Evolutionary conservation across 2,329 filamentous ascomycete genomes (phyloP).

Genomic region (Clonostachys sp.): DNA sequence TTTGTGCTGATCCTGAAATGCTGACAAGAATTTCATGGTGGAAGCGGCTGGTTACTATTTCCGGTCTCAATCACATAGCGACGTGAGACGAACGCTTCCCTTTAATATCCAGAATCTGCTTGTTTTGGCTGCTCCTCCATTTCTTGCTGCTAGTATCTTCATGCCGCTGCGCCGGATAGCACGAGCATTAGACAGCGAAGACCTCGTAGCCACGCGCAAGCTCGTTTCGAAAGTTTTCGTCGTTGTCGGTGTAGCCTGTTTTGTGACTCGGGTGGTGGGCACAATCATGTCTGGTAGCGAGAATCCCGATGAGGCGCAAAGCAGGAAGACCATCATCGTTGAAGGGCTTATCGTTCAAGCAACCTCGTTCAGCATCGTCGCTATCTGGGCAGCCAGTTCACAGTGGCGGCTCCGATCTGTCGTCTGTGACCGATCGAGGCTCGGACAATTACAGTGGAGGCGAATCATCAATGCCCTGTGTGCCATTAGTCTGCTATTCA

Average conservation of each 20-base stretch:
- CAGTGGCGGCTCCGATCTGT: slow-evolving; percentile 25
- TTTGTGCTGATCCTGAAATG: not conserved
- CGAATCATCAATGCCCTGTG: slow-evolving; percentile 33
- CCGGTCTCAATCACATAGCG: slow-evolving; percentile 33
- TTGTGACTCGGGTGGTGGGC: slow-evolving; percentile 33
- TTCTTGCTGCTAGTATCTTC: slow-evolving; percentile 35
- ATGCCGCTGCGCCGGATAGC: slow-evolving; percentile 30
- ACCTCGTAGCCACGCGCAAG: slow-evolving; percentile 26
- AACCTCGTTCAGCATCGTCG: slow-evolving; percentile 42
- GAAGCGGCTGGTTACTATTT: slow-evolving; percentile 38
- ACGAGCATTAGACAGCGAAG: slow-evolving; percentile 20
- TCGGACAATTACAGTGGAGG: slow-evolving; percentile 9
- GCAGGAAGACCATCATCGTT: slow-evolving; percentile 11
- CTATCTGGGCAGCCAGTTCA: slow-evolving; percentile 33
- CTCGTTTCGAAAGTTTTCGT: slow-evolving; percentile 39
- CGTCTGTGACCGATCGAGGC: not conserved
- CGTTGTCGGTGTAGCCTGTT: slow-evolving; percentile 35
- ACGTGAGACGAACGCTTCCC: slow-evolving; percentile 22
- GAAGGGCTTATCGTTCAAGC: slow-evolving; percentile 43
- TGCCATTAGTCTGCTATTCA: slow-evolving; percentile 32
- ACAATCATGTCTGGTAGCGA: slow-evolving; percentile 14
- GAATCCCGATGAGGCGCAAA: slow-evolving; percentile 4
- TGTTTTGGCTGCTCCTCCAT: slow-evolving; percentile 28
- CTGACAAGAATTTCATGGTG: slow-evolving; percentile 14
- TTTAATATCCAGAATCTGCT: slow-evolving; percentile 31